These are phyloP conservation scores for Coemansia sp. DNA, from an alignment of 192 early-diverging fungal genomes.

Conservation along the genomic window DNA sequence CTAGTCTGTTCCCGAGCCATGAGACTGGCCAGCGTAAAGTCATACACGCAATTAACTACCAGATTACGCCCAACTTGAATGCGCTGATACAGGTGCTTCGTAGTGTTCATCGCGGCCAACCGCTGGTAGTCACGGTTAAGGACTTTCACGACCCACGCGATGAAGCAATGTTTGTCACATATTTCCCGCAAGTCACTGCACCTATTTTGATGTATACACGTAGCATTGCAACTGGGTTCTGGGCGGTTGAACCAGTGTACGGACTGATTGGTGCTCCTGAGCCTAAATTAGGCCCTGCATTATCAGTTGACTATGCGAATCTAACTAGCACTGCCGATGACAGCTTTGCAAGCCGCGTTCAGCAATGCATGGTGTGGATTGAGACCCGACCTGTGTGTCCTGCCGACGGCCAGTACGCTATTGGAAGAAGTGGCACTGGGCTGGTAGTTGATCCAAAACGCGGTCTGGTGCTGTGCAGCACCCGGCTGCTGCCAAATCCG, in stretches of 20 bases:
- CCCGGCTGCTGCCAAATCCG: slow-evolving; percentile 71
- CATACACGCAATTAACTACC: slow-evolving; percentile 22
- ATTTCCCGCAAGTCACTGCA: slow-evolving; percentile 9
- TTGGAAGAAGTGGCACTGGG: slow-evolving; percentile 55
- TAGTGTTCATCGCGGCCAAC: slow-evolving; percentile 10
- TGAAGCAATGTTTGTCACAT: slow-evolving; percentile 74
- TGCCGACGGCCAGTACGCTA: slow-evolving; percentile 16
- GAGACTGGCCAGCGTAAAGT: slow-evolving; percentile 3
- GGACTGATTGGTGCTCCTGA: slow-evolving; percentile 9
- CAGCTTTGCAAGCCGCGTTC: slow-evolving; percentile 1
- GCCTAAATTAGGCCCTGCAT: neutral
- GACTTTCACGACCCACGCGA: slow-evolving; percentile 44
- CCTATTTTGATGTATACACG: slow-evolving; percentile 23
- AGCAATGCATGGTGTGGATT: slow-evolving; percentile 19
- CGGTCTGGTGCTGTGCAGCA: slow-evolving; percentile 77
- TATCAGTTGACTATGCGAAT: neutral
- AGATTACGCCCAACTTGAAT: slow-evolving; percentile 17
- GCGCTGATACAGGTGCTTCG: slow-evolving; percentile 23
- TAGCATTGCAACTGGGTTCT: slow-evolving; percentile 33
- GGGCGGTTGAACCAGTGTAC: slow-evolving; percentile 22
- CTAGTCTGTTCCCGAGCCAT: neutral
- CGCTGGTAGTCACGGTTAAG: slow-evolving; percentile 22
- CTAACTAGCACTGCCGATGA: neutral
- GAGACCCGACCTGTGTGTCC: slow-evolving; percentile 11
- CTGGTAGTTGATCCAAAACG: slow-evolving; percentile 71